Conservation (phyloP, 2,329 filamentous ascomycete species). For the Reticulascus tulasneorum region DNA sequence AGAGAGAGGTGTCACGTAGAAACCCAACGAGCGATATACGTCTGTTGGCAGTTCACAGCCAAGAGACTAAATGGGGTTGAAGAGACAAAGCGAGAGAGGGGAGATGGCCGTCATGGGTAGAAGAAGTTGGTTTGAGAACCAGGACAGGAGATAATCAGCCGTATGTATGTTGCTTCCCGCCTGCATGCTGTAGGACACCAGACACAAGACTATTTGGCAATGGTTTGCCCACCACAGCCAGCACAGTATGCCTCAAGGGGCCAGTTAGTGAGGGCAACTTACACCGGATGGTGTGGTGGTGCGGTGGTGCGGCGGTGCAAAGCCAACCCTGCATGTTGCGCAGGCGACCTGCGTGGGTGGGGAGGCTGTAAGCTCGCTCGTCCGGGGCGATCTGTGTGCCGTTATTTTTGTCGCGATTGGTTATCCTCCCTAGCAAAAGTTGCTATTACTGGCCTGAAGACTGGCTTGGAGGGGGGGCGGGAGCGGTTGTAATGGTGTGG, state of each 20-base stretch:
- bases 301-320: conserved; percentile 14
- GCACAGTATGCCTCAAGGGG: conserved; percentile 7
- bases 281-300: conserved; percentile 2
- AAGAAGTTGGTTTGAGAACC: too few species aligned
- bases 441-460: conserved; percentile 12
- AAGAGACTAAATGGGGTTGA: not conserved
- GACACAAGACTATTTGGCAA: conserved; percentile 12
- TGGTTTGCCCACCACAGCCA: conserved; percentile 1
- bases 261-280: conserved; percentile 4
- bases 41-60: not conserved
- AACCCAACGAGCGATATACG: conserved; percentile 4
- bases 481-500: conserved; percentile 4
- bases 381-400: too few species aligned
- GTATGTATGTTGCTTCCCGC: conserved; percentile 11
- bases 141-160: conserved; percentile 4
- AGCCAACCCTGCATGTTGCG: conserved; percentile 8
- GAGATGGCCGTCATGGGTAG: conserved; percentile 6
- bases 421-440: not conserved
- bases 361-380: conserved; percentile 10
- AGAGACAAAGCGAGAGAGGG: conserved; percentile 5
- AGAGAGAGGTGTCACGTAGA: conserved; percentile 1
- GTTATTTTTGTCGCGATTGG: conserved; percentile 10
- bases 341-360: conserved; percentile 10
- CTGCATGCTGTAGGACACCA: conserved; percentile 9
- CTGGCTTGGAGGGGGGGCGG: conserved; percentile 1